Conservation (phyloP, 1,284 basidiomycete species). For the Apiotrichum gracile region DNA sequence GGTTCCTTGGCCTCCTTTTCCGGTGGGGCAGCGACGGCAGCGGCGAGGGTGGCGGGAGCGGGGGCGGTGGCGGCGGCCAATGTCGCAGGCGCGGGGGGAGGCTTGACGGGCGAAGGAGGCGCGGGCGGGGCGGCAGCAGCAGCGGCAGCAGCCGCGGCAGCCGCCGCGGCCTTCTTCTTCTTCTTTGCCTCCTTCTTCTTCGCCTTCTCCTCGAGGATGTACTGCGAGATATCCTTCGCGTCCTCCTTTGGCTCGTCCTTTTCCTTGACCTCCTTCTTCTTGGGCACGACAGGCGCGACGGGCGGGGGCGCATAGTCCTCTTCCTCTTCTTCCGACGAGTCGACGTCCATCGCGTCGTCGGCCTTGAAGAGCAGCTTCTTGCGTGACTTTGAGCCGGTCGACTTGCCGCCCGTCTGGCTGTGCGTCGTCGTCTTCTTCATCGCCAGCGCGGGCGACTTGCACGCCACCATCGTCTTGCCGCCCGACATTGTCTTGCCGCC, state of each 20-base stretch:
- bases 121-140: constrained; percentile 10
- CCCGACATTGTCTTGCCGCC: neutral
- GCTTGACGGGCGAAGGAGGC: constrained; percentile 6
- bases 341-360: constrained; percentile 19
- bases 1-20: too few species aligned
- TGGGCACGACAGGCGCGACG: neutral
- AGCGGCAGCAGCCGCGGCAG: constrained; percentile 1
- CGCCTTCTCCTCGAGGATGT: constrained; percentile 24
- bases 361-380: constrained; percentile 5
- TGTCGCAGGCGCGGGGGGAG: neutral
- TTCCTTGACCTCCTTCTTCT: constrained; percentile 10
- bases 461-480: constrained; percentile 9
- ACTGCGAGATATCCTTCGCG: constrained; percentile 4
- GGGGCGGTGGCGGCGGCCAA: neutral
- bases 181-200: constrained; percentile 18
- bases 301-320: neutral
- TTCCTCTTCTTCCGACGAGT: constrained; percentile 3
- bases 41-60: neutral
- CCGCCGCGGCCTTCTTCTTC: constrained; percentile 9
- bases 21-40: constrained; percentile 7
- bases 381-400: constrained; percentile 4
- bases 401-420: neutral
- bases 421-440: constrained; percentile 10
- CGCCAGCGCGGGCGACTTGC: constrained; percentile 20
- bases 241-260: constrained; percentile 1